Evolutionary conservation across 805 yeast species (phyloP), one percentile per base, ranked within the genome.

Genomic region (Yarrowia hollandica): DNA sequence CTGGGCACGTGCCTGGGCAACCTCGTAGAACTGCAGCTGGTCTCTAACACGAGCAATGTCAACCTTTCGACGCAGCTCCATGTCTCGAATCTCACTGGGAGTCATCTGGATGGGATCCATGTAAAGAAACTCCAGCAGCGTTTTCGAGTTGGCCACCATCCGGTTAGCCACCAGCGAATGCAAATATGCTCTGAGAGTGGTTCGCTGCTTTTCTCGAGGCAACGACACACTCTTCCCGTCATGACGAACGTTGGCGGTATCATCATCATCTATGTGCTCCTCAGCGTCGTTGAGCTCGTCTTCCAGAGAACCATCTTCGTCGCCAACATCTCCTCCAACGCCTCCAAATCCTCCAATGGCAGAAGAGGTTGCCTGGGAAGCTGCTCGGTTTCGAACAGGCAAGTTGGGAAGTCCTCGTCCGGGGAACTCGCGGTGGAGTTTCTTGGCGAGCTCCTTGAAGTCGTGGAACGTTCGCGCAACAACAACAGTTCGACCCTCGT

Each of bases 171-270:
- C 66, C 15, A 91, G 70, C 1, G 77, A 69, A 25, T 78, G 74
- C 48, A 92, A 67, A 66, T 88, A 92, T 0, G 90, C 88, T 46
- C 97, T 76, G 42, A 92, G 75, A 0, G 95, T 81, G 9, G 90
- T 77, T 39, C 98, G 75, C 64, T 89, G 79, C 63, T 83, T 84
- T 69, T 92, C 98, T 25, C 95, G 78, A 2, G 83, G 80, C 26
- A 88, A 74, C 33, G 68, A 70, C 7, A 62, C 61, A 2, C 19
- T 10, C 7, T 35, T 15, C 1, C 58, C 58, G 14, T 52, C 26
- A 3, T 37, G 52, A 7, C 28, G 18, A 3, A 44, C 62, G 12
- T 48, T 60, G 30, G 38, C 62, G 8, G 62, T 64, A 9, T 63
- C 65, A 6, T 60, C 64, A 7, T 62, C 62, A 16, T 52, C 65